Conservation (phyloP, 345 rosid species). For the Hevea brasiliensis region DNA sequence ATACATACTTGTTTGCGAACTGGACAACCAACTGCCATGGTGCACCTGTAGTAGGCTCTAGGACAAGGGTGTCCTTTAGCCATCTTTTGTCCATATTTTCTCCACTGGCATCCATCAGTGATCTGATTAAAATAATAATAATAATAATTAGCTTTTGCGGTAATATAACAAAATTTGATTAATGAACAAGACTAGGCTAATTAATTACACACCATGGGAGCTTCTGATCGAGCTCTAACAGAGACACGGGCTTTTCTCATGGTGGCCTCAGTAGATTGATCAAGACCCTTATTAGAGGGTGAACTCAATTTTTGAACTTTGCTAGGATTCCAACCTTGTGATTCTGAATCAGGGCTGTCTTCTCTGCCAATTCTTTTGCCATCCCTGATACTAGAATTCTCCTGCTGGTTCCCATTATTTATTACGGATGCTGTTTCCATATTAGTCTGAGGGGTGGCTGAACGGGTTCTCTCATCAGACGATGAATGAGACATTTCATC, state of each 20-base stretch:
- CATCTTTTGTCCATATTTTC: slow-evolving; percentile 99
- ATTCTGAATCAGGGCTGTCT: slow-evolving; percentile 68
- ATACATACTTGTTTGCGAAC: slow-evolving; percentile 88
- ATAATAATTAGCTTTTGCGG: no score
- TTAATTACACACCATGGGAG: slow-evolving; percentile 67
- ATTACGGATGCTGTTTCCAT: slow-evolving; percentile 29
- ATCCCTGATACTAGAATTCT: slow-evolving; percentile 31
- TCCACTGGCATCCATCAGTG: slow-evolving; percentile 93
- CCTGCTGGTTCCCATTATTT: slow-evolving; percentile 29
- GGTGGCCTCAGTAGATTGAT: slow-evolving; percentile 73
- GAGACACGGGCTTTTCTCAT: slow-evolving; percentile 98
- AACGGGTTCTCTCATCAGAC: slow-evolving; percentile 75
- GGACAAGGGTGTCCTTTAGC: slow-evolving; percentile 99
- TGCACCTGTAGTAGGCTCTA: slow-evolving; percentile 94
- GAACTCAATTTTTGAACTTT: slow-evolving; percentile 49
- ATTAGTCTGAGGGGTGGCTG: slow-evolving; percentile 44
- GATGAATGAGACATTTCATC: slow-evolving; percentile 55
- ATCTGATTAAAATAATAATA: no score
- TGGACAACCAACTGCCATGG: slow-evolving; percentile 90
- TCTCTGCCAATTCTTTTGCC: slow-evolving; percentile 55
- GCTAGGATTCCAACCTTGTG: slow-evolving; percentile 62
- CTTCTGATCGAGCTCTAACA: slow-evolving; percentile 98
- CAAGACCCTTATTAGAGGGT: slow-evolving; percentile 26
- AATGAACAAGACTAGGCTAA: not conserved
- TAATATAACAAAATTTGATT: no score